Conservation (phyloP, 345 rosid species). For the Eucalyptus regnans region DNA sequence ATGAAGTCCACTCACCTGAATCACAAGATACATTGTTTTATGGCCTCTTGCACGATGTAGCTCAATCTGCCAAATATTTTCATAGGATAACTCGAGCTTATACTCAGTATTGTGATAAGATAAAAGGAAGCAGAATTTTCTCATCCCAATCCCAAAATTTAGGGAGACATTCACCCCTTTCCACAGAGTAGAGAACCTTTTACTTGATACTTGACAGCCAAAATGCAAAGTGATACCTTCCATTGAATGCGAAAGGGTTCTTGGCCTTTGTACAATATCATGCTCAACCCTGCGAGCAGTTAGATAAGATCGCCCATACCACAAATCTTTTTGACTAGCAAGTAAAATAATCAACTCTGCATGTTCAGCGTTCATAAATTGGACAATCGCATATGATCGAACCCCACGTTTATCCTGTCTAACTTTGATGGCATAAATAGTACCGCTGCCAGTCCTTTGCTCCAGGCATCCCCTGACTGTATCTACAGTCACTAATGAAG, state of each 20-base stretch:
- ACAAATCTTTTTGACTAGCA: background rate
- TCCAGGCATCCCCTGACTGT: constrained; percentile 35
- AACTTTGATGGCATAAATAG: constrained; percentile 41
- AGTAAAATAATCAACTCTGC: constrained; percentile 18
- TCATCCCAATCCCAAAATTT: constrained; percentile 43
- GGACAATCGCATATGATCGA: constrained; percentile 51
- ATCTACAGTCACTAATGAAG: constrained; percentile 10
- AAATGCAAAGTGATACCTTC: constrained; percentile 28
- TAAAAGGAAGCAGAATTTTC: constrained; percentile 34
- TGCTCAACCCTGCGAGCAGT: constrained; percentile 22
- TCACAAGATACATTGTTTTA: constrained; percentile 34
- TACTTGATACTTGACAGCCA: constrained; percentile 58
- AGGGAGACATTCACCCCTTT: constrained; percentile 13
- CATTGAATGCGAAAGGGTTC: constrained; percentile 20
- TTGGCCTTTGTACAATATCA: constrained; percentile 62
- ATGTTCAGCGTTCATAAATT: constrained; percentile 19
- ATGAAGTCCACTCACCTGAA: constrained; percentile 32
- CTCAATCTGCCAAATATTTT: constrained; percentile 74
- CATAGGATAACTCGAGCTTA: constrained; percentile 69
- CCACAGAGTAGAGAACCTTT: constrained; percentile 43
- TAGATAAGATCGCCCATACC: constrained; percentile 29
- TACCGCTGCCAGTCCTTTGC: constrained; percentile 17
- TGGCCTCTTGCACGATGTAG: constrained; percentile 18
- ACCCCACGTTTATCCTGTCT: constrained; percentile 16
- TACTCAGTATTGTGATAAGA: constrained; percentile 17